A percentile compares a stretch with the other conserved stretches of the same genome.
phyloP scores from a whole-genome alignment of 805 yeast species.

The Candida taoyuanica region DNA sequence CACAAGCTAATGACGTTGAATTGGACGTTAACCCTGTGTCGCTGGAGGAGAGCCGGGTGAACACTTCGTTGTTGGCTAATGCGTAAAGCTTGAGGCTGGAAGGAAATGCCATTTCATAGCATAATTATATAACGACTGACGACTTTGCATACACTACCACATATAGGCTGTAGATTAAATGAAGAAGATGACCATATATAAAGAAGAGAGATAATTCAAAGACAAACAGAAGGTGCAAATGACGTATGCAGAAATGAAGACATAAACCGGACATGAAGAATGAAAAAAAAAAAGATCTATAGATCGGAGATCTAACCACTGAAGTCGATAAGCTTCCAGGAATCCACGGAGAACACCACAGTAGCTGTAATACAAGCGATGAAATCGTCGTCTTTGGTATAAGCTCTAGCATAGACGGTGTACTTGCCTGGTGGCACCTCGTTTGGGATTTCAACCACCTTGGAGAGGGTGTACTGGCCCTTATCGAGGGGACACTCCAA shows the following conservation, averaged over 20 bases:
- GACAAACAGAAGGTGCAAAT: neutral
- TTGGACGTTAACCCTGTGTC: slow-evolving; percentile 1
- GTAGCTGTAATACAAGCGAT: slow-evolving; percentile 81
- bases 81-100: too few species aligned
- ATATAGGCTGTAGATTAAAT: neutral
- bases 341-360: slow-evolving; percentile 40
- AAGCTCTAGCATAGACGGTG: slow-evolving; percentile 83
- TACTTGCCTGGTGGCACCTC: slow-evolving; percentile 97
- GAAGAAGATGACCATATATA: neutral
- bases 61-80: neutral
- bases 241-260: too few species aligned
- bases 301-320: slow-evolving; percentile 1
- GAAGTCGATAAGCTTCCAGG: slow-evolving; percentile 23
- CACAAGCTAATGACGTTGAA: slow-evolving; percentile 9
- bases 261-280: too few species aligned
- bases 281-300: neutral
- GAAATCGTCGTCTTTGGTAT: slow-evolving; percentile 73
- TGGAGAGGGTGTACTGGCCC: slow-evolving; percentile 64
- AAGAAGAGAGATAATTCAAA: neutral
- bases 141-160: neutral
- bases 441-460: slow-evolving; percentile 76
- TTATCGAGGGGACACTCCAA: slow-evolving; percentile 74
- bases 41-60: neutral
- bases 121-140: neutral
- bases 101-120: too few species aligned